Conservation (phyloP, 2,329 filamentous ascomycete species). For the Zasmidium angulare region DNA sequence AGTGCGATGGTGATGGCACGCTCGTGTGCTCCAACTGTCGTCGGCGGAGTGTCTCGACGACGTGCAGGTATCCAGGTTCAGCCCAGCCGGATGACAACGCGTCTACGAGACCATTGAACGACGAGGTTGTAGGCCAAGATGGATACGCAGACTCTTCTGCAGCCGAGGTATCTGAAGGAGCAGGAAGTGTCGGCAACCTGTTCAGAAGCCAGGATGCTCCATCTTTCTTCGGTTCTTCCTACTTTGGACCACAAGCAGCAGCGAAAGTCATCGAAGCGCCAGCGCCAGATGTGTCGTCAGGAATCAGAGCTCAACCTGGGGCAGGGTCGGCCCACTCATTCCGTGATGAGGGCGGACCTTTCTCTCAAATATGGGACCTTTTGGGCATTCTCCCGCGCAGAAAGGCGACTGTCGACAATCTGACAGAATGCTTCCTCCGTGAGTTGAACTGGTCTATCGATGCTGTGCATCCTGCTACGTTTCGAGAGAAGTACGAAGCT, state of each 20-base stretch:
- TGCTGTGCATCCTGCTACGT: not conserved
- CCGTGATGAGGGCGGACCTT: not conserved
- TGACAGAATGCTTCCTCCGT: not conserved
- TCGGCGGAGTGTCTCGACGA: not conserved
- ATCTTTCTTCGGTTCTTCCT: not conserved
- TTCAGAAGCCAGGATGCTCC: not conserved
- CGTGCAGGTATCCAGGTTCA: not conserved
- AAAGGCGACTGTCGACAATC: not conserved
- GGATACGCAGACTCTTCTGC: not conserved
- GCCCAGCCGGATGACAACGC: not conserved
- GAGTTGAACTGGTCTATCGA: not conserved
- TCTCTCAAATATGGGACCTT: not conserved
- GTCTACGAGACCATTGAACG: not conserved
- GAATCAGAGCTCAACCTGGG: not conserved
- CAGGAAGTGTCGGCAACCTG: not conserved
- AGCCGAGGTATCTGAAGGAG: not conserved
- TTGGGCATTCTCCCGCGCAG: not conserved
- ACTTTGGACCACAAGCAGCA: not conserved
- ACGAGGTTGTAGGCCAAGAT: not conserved
- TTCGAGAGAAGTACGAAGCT: not conserved
- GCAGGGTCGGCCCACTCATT: not conserved
- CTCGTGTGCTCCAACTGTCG: not conserved
- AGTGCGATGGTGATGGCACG: not conserved
- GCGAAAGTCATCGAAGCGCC: not conserved
- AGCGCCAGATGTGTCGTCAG: not conserved